Evolutionary conservation across 805 yeast genomes (phyloP), one percentile per base, ranked within the genome.

Genomic region (Saturnispora halmiae): DNA sequence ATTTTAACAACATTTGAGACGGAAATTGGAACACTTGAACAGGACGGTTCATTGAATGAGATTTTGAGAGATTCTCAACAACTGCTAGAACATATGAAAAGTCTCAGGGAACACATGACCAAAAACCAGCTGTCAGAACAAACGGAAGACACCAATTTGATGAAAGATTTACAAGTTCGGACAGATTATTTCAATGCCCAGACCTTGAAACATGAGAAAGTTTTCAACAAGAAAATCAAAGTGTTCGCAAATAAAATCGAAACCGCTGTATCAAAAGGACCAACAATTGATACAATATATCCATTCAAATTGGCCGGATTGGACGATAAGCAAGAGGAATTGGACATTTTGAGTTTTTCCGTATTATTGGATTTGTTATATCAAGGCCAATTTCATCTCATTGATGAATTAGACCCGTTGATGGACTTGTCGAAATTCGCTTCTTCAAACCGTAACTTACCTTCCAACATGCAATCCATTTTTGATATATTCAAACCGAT

Each of bases 331-430:
- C 20, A 30, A 19, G 22, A 16, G 7, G 29, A 24, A 4, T 19
- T 28, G 6, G 20, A 27, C 20, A 21, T 18, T 11, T 22, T 37
- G 11, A 37, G 22, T 18, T 14, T 30, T 18, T 51, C 63, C 4
- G 48, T 61, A 8, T 45, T 56, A 6, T 48, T 59, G 51, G 63
- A 61, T 43, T 43, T 61, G 21, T 31, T 61, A 15, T 37, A 63
- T 33, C 52, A 52, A 16, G 65, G 65, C 2, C 49, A 55, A n/a
- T 57, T 59, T 41, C 56, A 51, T 4, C 44, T 51, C n/a, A 24
- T 44, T 1, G 32, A 25, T 16, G 18, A 20, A 25, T 20, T 40
- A 7, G n/a, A 14, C 15, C 11, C 13, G 6, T 26, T n/a, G 6
- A 14, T 28, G 11, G 14, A 31, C 14, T 21, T 22, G 7, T 8